Evolutionary conservation across 2,329 filamentous ascomycete genomes (phyloP), one percentile per base, ranked within the genome.

Genomic region (Aspergillus ustus): DNA sequence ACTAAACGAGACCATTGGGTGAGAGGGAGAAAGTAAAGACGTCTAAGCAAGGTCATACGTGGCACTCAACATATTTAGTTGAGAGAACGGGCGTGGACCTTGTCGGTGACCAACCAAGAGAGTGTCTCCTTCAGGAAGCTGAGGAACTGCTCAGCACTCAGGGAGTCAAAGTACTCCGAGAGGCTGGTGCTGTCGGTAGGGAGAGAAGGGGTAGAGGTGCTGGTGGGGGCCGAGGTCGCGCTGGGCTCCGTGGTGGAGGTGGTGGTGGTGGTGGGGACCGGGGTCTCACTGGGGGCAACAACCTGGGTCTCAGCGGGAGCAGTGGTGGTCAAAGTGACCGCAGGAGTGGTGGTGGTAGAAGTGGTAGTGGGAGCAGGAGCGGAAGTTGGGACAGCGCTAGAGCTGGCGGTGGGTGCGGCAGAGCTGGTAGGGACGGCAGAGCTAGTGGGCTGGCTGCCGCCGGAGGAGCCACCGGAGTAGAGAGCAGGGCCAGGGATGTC

Each of bases 401-500:
- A 52, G 43, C 60, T 57, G 22, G 59, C 28, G 28, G 67, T 52
- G 28, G 61, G 31, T 44, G 64, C 51, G 29, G 68, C 48, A 3
- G 22, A 25, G 22, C 22, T 25, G 34, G 34, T 37, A 25, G 67
- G 31, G 15, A 63, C 37, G 20, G 62, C 44, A 53, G 63, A 45
- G 31, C 65, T 58, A 2, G 52, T 31, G 15, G 66, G 45, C 62
- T 50, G 49, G 54, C 60, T 63, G 44, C 66, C 60, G 57, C 69
- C 65, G 40, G 70, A 69, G 20, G 69, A 64, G 22, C 59, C 61
- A 20, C 69, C 69, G 25, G 67, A 67, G 66, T 71, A 77, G 59
- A 77, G 61, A 59, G 74, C 68, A 34, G 84, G 84, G 19, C 84
- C 84, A 22, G 84, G 84, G 48, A 85, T 84, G 22, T 70, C 66